A percentile compares a stretch with the other conserved stretches of the same genome.
Conservation (phyloP, 192 early-diverging fungal species). For the Gigaspora rosea region DNA sequence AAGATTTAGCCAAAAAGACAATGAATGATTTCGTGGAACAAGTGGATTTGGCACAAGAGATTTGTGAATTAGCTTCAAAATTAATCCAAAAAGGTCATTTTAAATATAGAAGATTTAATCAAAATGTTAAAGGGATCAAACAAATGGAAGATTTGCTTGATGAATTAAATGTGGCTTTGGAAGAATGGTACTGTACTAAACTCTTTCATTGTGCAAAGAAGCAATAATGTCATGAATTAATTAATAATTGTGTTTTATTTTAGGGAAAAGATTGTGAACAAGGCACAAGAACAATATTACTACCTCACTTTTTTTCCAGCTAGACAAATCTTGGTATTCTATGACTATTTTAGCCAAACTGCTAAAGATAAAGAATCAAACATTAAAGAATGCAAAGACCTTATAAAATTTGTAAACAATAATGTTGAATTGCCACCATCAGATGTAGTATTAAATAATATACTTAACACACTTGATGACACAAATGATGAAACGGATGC, state of each 20-base stretch:
- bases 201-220: not conserved
- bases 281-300: constrained; percentile 25
- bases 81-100: constrained; percentile 33
- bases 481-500: no score
- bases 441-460: no score
- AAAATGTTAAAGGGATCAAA: not conserved
- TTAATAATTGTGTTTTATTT: not conserved
- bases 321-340: constrained; percentile 27
- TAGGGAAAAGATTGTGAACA: constrained; percentile 20
- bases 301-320: constrained; percentile 31
- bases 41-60: constrained; percentile 29
- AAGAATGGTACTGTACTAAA: constrained; percentile 9
- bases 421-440: not conserved
- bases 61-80: constrained; percentile 6
- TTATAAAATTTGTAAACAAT: constrained; percentile 21
- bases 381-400: constrained; percentile 4
- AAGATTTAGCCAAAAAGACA: not conserved
- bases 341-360: constrained; percentile 24
- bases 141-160: constrained; percentile 1
- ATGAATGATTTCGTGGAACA: constrained; percentile 29
- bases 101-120: constrained; percentile 28
- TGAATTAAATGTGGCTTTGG: constrained; percentile 15
- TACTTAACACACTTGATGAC: no score
- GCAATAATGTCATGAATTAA: not conserved
- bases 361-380: not conserved